phyloP scores from a whole-genome alignment of 2,329 filamentous ascomycete genomes.

The Ophiostoma perfectum region DNA sequence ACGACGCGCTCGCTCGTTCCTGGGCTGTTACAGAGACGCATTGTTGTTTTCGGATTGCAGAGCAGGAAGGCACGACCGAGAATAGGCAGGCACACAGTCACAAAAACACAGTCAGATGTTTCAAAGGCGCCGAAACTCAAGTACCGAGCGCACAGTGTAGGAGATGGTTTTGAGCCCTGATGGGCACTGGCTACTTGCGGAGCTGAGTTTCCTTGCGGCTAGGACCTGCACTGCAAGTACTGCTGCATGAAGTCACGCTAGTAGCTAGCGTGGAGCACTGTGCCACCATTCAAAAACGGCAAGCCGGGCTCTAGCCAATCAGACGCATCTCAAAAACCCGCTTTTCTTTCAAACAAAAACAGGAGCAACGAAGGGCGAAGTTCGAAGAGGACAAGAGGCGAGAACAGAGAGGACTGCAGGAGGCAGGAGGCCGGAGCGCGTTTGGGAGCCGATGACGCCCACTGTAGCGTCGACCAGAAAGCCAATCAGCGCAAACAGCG shows the following conservation, averaged over 20 bases:
- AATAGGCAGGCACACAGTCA: background rate
- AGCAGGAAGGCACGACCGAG: background rate
- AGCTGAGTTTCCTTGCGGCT: background rate
- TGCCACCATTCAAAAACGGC: constrained; percentile 11
- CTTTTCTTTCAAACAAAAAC: constrained; percentile 14
- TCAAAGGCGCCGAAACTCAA: constrained; percentile 7
- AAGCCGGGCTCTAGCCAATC: constrained; percentile 16
- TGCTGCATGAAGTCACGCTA: constrained; percentile 16
- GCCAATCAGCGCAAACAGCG: constrained; percentile 36
- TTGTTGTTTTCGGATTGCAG: constrained; percentile 1
- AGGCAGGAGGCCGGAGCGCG: constrained; percentile 17
- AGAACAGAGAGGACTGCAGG: constrained; percentile 13
- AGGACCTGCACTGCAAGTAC: background rate
- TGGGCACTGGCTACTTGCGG: constrained; percentile 10
- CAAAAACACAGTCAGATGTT: background rate
- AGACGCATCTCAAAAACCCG: background rate
- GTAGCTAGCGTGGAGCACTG: constrained; percentile 19
- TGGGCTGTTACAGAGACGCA: background rate
- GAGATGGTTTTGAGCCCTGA: background rate
- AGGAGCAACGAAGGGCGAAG: background rate
- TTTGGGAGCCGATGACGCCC: constrained; percentile 18
- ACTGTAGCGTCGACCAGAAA: background rate
- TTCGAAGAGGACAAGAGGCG: background rate
- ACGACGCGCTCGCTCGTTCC: background rate
- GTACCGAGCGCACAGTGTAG: constrained; percentile 19